Conservation (phyloP, 495 filamentous ascomycete genomes). For the Penicillium taxi region DNA sequence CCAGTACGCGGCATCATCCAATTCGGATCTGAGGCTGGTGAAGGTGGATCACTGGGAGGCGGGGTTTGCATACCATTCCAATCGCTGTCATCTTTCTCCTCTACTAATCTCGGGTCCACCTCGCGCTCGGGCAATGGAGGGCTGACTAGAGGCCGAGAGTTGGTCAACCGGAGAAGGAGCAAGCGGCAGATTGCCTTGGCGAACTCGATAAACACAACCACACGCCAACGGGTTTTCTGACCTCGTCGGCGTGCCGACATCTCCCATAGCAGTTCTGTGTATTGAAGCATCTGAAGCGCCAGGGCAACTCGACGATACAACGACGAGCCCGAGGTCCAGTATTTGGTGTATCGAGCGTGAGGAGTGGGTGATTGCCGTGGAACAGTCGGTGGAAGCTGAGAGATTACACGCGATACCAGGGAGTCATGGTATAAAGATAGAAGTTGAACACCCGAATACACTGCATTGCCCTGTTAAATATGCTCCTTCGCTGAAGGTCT, state of each 20-base stretch:
- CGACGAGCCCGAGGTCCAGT: constrained; percentile 69
- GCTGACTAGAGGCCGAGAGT: constrained; percentile 72
- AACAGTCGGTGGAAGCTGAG: constrained; percentile 37
- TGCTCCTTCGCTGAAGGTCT: constrained; percentile 1
- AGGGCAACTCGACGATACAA: constrained; percentile 72
- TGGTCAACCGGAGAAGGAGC: constrained; percentile 74
- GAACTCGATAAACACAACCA: constrained; percentile 78
- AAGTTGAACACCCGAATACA: constrained; percentile 81
- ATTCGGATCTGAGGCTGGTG: constrained; percentile 37
- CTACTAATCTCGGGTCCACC: constrained; percentile 53
- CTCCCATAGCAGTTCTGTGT: constrained; percentile 84
- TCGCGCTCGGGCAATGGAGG: constrained; percentile 85
- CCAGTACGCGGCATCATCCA: constrained; percentile 98
- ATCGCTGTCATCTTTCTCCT: constrained; percentile 41
- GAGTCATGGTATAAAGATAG: constrained; percentile 92
- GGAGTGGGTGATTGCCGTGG: constrained; percentile 52
- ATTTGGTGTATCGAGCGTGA: constrained; percentile 83
- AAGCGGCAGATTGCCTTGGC: constrained; percentile 83
- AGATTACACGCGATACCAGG: constrained; percentile 63
- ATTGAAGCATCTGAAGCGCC: constrained; percentile 79
- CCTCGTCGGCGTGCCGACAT: constrained; percentile 78
- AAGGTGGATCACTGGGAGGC: constrained; percentile 38
- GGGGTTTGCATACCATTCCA: constrained; percentile 44
- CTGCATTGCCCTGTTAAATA: constrained; percentile 19
- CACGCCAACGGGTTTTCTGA: constrained; percentile 78